Evolutionary conservation across 331 rosid genomes (phyloP), one percentile per base, ranked within the genome.

Genomic region (Quercus phellos): DNA sequence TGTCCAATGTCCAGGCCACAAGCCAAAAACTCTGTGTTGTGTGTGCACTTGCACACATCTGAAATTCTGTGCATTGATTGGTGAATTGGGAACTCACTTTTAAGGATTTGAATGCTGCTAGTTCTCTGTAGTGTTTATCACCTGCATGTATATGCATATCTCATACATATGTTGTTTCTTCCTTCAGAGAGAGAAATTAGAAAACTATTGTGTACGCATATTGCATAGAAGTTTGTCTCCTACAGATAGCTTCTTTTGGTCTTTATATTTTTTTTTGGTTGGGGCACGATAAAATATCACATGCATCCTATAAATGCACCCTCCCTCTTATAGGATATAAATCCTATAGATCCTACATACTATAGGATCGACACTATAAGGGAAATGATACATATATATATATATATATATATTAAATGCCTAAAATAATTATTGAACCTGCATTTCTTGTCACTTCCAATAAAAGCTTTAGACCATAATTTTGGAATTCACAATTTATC

Each of bases 1-100:
- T 74, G 79, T 59, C 68, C 72, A 27, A 61, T 70, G 69, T 35
- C 35, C 74, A 46, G 12, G 32, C 17, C 43, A 51, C n/a, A 35
- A 29, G 22, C 6, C 34, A 68, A 63, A 12, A 73, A 10, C 56
- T 55, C 4, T 18, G 51, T 42, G 50, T 32, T 21, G 50, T 24
- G 38, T 76, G 61, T 61, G 42, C 55, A 61, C 55, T 61, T 55
- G 80, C 50, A 56, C 68, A 64, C 35, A 50, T 32, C 70, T 54
- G 17, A 17, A 22, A 59, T 27, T 61, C 12, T 73, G 79, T 82
- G 68, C 29, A 81, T 81, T 66, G 56, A 63, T 64, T 78, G 68
- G 51, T 78, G 77, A 50, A 69, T 60, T 82, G 51, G 71, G 71
- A 59, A 68, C 68, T 59, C 74, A 66, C n/a, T 29, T 63, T 63